These are phyloP conservation scores for Logfia minima DNA, from an alignment of 129 eudicot species.

Conservation along the genomic window DNA sequence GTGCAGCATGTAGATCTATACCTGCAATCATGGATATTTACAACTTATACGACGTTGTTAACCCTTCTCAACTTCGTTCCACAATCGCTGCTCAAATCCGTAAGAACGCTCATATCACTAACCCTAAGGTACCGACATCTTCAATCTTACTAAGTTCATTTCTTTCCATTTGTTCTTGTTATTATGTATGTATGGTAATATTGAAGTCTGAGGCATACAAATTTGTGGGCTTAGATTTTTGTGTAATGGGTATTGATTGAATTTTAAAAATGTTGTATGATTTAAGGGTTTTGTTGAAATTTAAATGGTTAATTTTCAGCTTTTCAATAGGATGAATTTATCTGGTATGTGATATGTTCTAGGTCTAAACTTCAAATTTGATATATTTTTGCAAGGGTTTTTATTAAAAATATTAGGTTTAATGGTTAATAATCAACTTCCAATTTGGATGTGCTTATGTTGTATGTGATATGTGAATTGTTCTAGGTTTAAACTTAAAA, in stretches of 20 bases:
- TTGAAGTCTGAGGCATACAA: no score
- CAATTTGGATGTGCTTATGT: neutral
- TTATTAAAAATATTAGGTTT: neutral
- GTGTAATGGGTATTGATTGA: slow-evolving; percentile 13
- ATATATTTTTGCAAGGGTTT: neutral
- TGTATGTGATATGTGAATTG: neutral
- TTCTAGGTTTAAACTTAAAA: neutral
- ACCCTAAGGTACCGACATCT: slow-evolving; percentile 62
- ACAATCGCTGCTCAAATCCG: slow-evolving; percentile 76
- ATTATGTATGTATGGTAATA: no score
- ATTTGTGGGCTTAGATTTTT: neutral
- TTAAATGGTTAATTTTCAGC: neutral
- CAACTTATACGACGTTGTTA: slow-evolving; percentile 64
- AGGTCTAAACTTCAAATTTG: neutral
- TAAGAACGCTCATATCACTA: slow-evolving; percentile 65
- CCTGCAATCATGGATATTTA: slow-evolving; percentile 82
- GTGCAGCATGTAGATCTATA: slow-evolving; percentile 73
- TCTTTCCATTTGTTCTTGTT: no score
- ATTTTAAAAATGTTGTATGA: neutral
- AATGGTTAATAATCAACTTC: neutral
- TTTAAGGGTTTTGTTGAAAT: neutral
- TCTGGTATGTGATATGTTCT: slow-evolving; percentile 1
- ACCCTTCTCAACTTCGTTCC: slow-evolving; percentile 73
- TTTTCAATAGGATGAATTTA: neutral
- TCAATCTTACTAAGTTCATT: no score